These are phyloP conservation scores for Vitis hybrid DNA, from an alignment of 177 flowering plant species.

Conservation along the genomic window DNA sequence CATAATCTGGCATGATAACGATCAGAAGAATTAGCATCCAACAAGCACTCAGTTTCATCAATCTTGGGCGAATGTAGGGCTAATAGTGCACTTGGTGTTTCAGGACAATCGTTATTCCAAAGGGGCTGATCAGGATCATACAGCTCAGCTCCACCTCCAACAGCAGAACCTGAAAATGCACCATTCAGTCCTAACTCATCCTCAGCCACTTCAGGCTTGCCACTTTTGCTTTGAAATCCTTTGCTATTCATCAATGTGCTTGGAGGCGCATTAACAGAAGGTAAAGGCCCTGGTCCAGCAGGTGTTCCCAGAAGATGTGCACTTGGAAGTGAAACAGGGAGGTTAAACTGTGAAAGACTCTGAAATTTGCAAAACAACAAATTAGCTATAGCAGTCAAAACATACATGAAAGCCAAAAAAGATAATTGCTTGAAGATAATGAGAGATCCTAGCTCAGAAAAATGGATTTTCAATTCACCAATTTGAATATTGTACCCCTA, in stretches of 20 bases:
- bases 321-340: slow-evolving; percentile 82
- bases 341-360: slow-evolving; percentile 97
- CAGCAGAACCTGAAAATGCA: slow-evolving; percentile 32
- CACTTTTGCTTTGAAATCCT: slow-evolving; percentile 36
- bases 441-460: background rate
- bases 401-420: background rate
- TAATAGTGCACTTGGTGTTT: slow-evolving; percentile 46
- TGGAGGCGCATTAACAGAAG: slow-evolving; percentile 48
- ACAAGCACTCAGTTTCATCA: slow-evolving; percentile 40
- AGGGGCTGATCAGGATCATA: slow-evolving; percentile 98
- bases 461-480: background rate
- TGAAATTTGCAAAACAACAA: slow-evolving; percentile 34
- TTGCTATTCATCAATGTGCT: slow-evolving; percentile 37
- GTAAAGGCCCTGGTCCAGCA: slow-evolving; percentile 48
- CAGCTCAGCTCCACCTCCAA: slow-evolving; percentile 60
- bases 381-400: background rate
- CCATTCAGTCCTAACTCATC: slow-evolving; percentile 44
- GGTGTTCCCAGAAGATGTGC: slow-evolving; percentile 46
- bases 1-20: slow-evolving; percentile 23
- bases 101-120: slow-evolving; percentile 67
- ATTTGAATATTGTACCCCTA: background rate
- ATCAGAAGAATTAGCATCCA: slow-evolving; percentile 46
- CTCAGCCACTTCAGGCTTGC: slow-evolving; percentile 43
- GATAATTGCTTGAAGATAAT: background rate
- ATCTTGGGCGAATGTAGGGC: slow-evolving; percentile 43